Evolutionary conservation across 139 green algal genomes (phyloP).

Genomic region (Chlorella sp.): DNA sequence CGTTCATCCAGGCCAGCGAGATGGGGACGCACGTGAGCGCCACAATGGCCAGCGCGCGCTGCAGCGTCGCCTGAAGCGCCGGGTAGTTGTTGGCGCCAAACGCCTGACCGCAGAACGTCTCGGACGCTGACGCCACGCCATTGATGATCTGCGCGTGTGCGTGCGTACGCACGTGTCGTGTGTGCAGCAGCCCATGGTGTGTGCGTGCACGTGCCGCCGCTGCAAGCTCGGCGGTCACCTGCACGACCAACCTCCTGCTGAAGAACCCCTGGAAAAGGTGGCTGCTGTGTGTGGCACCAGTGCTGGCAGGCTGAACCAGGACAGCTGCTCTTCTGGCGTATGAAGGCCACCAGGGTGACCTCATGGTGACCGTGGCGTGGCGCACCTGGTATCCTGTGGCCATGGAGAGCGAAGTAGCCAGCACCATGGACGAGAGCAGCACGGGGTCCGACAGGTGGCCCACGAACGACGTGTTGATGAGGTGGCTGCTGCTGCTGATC

Average conservation of each 20-base stretch:
- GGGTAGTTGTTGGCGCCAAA: constrained; percentile 10
- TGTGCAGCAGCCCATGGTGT: no score
- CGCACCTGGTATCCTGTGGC: constrained; percentile 17
- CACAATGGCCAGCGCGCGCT: constrained; percentile 20
- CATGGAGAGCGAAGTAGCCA: constrained; percentile 19
- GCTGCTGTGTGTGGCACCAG: no score
- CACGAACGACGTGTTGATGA: constrained; percentile 24
- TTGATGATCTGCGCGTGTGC: constrained; percentile 16
- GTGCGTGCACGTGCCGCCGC: no score
- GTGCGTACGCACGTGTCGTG: no score
- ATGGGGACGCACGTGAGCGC: constrained; percentile 14
- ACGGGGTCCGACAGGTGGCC: constrained; percentile 19
- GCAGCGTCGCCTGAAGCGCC: constrained; percentile 13
- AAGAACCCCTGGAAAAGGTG: no score
- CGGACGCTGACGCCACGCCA: constrained; percentile 16
- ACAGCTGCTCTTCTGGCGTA: no score
- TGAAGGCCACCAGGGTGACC: no score
- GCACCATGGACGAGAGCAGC: constrained; percentile 16
- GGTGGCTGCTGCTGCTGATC: background rate
- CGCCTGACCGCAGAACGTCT: constrained; percentile 25
- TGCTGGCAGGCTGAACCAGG: no score
- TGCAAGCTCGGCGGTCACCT: no score
- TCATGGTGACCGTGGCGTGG: no score
- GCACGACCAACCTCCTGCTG: no score
- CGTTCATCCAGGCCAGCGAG: constrained; percentile 14